Evolutionary conservation across 257 asterid genomes (phyloP).

Genomic region (Nicotiana tomentosiformis): DNA sequence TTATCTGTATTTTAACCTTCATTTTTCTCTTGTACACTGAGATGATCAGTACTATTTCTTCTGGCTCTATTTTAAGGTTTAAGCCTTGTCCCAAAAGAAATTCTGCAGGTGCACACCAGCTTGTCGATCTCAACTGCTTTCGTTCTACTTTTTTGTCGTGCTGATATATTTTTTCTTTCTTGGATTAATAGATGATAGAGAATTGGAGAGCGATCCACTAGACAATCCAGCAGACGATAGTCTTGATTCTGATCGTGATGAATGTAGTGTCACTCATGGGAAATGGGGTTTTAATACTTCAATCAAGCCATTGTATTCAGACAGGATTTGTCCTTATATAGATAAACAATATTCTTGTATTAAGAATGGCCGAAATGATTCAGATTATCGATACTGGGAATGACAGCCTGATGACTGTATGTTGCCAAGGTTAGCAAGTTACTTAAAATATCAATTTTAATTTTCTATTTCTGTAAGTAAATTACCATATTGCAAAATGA

Average conservation of each 20-base stretch:
- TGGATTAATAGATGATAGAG: slow-evolving; percentile 25
- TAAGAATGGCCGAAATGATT: no score
- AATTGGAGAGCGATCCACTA: slow-evolving; percentile 24
- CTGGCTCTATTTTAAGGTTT: slow-evolving; percentile 30
- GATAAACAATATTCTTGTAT: slow-evolving; percentile 26
- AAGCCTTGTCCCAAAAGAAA: slow-evolving; percentile 45
- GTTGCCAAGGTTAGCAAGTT: no score
- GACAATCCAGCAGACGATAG: slow-evolving; percentile 59
- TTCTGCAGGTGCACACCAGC: slow-evolving; percentile 17
- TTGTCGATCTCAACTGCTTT: no score
- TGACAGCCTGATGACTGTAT: no score
- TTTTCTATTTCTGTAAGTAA: neutral
- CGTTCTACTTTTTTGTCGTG: neutral
- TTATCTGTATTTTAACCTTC: slow-evolving; percentile 37
- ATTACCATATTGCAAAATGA: neutral
- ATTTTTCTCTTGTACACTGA: slow-evolving; percentile 51
- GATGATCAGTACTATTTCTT: slow-evolving; percentile 29
- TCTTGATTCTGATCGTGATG: slow-evolving; percentile 69
- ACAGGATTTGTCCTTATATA: slow-evolving; percentile 61
- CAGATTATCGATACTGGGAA: no score
- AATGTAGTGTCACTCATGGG: slow-evolving; percentile 55
- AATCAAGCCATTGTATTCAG: slow-evolving; percentile 63
- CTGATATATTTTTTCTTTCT: neutral
- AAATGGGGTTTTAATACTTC: slow-evolving; percentile 73
- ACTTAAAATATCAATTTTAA: no score